Conservation (phyloP, 2,329 filamentous ascomycete genomes). For the Neophaeococcomyces mojaviensis region DNA sequence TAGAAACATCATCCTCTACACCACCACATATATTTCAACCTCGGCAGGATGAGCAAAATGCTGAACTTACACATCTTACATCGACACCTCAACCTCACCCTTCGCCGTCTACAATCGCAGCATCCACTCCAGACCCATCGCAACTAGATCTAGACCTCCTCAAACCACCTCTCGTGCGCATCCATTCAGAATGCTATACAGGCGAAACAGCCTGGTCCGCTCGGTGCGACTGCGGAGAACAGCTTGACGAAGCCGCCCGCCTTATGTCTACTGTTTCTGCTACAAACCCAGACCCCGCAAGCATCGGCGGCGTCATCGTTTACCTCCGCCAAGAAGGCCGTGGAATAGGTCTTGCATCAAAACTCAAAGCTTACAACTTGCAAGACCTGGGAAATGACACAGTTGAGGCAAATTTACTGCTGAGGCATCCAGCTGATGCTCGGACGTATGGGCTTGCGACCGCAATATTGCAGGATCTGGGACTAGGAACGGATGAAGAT, state of each 20-base stretch:
- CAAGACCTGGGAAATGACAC: constrained; percentile 97
- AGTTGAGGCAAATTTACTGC: constrained; percentile 84
- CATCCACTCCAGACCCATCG: neutral
- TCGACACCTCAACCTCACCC: neutral
- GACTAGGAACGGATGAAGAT: constrained; percentile 55
- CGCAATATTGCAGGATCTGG: constrained; percentile 83
- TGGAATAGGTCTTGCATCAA: constrained; percentile 88
- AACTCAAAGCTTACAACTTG: constrained; percentile 95
- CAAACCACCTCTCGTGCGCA: constrained; percentile 69
- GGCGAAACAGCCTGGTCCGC: constrained; percentile 98
- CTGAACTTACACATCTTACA: neutral
- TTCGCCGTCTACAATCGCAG: neutral
- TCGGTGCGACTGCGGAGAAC: constrained; percentile 94
- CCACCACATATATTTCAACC: neutral
- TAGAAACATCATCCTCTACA: neutral
- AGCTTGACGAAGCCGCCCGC: constrained; percentile 89
- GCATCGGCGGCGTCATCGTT: constrained; percentile 78
- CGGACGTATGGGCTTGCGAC: constrained; percentile 94
- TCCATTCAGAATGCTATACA: constrained; percentile 97
- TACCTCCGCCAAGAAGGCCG: constrained; percentile 94
- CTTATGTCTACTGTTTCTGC: constrained; percentile 68
- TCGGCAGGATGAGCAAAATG: too few relatives aligned
- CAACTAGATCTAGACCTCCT: neutral
- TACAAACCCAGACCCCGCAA: constrained; percentile 34
- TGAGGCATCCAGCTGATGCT: constrained; percentile 89